Conservation (phyloP, 345 rosid species). For the Brassica rapa region DNA sequence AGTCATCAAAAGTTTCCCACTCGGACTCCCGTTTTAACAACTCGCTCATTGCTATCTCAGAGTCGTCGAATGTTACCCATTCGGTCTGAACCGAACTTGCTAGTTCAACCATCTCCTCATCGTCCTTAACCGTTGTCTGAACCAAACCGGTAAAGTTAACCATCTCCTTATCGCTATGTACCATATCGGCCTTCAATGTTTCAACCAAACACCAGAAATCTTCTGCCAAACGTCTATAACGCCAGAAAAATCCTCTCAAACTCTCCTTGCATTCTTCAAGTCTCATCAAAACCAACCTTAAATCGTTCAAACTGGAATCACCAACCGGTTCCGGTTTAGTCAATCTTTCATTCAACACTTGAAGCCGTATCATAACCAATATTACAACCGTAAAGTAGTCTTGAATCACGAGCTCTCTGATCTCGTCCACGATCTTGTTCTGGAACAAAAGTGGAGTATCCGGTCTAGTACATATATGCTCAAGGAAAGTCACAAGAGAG, state of each 20-base stretch:
- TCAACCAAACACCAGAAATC: conserved; percentile 52
- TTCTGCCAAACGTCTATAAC: conserved; percentile 47
- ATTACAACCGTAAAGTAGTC: conserved; percentile 56
- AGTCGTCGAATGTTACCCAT: conserved; percentile 36
- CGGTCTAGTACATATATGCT: conserved; percentile 58
- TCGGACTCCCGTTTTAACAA: background rate
- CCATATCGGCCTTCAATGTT: conserved; percentile 42
- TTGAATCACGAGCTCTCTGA: conserved; percentile 52
- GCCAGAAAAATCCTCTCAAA: conserved; percentile 34
- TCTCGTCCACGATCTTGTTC: conserved; percentile 50
- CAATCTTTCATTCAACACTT: conserved; percentile 59
- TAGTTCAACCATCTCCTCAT: conserved; percentile 17
- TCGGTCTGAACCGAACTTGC: conserved; percentile 2
- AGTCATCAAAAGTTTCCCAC: conserved; percentile 40
- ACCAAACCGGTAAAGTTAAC: background rate
- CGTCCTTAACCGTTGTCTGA: conserved; percentile 5
- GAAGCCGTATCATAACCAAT: conserved; percentile 50
- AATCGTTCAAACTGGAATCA: conserved; percentile 52
- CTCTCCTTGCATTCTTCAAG: conserved; percentile 53
- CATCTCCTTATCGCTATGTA: background rate
- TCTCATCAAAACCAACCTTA: conserved; percentile 52
- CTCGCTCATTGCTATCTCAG: background rate
- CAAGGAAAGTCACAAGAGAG: conserved; percentile 53
- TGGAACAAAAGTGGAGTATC: conserved; percentile 34
- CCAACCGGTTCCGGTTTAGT: conserved; percentile 48